Conservation (phyloP, 805 yeast genomes). For the Candida quercuum region DNA sequence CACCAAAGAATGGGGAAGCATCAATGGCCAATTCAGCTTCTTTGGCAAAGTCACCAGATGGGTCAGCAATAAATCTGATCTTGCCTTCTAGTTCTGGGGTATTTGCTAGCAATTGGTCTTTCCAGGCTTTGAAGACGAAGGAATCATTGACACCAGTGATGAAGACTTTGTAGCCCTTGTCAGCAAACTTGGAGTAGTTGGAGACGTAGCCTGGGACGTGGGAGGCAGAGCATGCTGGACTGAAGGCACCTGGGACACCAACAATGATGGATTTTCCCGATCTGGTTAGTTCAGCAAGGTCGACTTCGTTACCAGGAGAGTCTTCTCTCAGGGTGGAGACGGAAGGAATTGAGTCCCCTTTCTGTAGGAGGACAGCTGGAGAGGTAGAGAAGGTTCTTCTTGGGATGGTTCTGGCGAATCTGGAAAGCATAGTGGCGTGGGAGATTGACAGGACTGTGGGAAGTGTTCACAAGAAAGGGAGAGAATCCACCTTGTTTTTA, state of each 20-base stretch:
- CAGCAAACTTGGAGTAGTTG: constrained; percentile 43
- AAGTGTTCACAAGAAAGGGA: too few species aligned
- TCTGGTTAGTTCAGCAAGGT: constrained; percentile 43
- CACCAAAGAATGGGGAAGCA: constrained; percentile 73
- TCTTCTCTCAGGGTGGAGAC: constrained; percentile 47
- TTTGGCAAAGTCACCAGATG: constrained; percentile 65
- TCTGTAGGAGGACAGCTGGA: constrained; percentile 31
- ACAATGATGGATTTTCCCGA: constrained; percentile 50
- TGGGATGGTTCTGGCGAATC: constrained; percentile 12
- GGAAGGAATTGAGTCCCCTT: constrained; percentile 61
- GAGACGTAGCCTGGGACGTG: constrained; percentile 73
- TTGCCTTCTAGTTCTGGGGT: constrained; percentile 16
- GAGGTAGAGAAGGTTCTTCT: constrained; percentile 23
- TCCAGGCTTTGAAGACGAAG: constrained; percentile 83
- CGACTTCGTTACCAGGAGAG: constrained; percentile 59
- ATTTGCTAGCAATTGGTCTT: constrained; percentile 31
- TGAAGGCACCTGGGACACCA: constrained; percentile 73
- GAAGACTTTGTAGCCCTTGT: constrained; percentile 64
- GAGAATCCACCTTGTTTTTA: too few species aligned
- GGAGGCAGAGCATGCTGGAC: constrained; percentile 69
- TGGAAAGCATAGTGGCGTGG: too few species aligned
- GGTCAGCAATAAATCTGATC: constrained; percentile 69
- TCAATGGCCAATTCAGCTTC: constrained; percentile 67
- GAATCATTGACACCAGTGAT: constrained; percentile 83
- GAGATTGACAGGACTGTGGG: too few species aligned